Conservation (phyloP, 805 yeast genomes). For the Lachancea kluyveri region DNA sequence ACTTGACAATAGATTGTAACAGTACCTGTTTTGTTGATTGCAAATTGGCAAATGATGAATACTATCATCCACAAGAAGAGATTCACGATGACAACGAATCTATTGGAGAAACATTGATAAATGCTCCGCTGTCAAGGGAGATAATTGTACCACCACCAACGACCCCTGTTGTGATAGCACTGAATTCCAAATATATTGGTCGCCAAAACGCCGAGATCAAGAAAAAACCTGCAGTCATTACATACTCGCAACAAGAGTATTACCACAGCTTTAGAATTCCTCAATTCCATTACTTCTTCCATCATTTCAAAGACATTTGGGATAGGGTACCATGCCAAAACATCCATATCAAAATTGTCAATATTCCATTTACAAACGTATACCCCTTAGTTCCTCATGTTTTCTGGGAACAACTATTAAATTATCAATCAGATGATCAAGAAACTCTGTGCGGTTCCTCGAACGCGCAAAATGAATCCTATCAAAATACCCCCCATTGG, state of each 20-base stretch:
- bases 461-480: not conserved
- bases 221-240: slow-evolving; percentile 19
- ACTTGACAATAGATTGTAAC: slow-evolving; percentile 41
- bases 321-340: slow-evolving; percentile 26
- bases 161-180: slow-evolving; percentile 22
- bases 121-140: slow-evolving; percentile 13
- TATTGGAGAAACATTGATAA: slow-evolving; percentile 23
- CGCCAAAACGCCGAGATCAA: slow-evolving; percentile 10
- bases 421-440: slow-evolving; percentile 18
- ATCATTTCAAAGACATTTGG: slow-evolving; percentile 25
- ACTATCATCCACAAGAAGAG: slow-evolving; percentile 17
- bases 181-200: slow-evolving; percentile 20
- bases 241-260: slow-evolving; percentile 20
- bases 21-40: slow-evolving; percentile 37
- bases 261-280: slow-evolving; percentile 22
- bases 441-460: slow-evolving; percentile 17
- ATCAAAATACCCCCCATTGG: slow-evolving; percentile 12
- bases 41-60: slow-evolving; percentile 17
- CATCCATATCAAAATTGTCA: slow-evolving; percentile 25
- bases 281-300: slow-evolving; percentile 27
- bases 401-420: slow-evolving; percentile 19
- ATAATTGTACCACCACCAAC: slow-evolving; percentile 31
- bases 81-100: slow-evolving; percentile 15
- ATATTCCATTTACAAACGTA: slow-evolving; percentile 31
- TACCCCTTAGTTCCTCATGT: slow-evolving; percentile 24